Conservation (phyloP, 2,329 filamentous ascomycete species). For the Aquanectria penicillioides region DNA sequence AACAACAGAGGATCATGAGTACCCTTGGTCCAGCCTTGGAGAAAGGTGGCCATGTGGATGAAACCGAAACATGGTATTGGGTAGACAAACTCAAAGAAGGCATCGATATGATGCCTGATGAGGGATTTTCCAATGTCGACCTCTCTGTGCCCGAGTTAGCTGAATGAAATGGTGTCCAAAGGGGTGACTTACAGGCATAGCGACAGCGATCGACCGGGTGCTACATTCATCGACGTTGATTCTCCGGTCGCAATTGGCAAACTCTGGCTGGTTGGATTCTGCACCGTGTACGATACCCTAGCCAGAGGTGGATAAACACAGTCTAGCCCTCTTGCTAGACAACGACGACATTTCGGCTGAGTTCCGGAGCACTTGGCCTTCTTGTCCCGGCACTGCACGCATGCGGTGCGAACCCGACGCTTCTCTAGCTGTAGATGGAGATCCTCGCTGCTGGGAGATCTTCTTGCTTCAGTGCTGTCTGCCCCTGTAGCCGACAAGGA, state of each 20-base stretch:
- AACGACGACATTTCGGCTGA: too few relatives aligned
- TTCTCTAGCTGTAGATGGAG: background rate
- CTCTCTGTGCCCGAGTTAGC: background rate
- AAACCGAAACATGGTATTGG: slow-evolving; percentile 24
- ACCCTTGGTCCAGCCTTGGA: slow-evolving; percentile 24
- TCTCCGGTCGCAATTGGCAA: too few relatives aligned
- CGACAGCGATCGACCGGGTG: too few relatives aligned
- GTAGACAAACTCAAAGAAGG: slow-evolving; percentile 25
- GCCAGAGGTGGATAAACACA: too few relatives aligned
- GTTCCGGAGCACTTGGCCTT: too few relatives aligned
- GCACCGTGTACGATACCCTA: too few relatives aligned
- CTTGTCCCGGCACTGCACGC: too few relatives aligned
- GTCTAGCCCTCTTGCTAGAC: too few relatives aligned
- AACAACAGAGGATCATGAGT: slow-evolving; percentile 17
- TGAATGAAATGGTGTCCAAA: background rate
- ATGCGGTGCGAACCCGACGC: too few relatives aligned
- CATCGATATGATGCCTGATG: slow-evolving; percentile 24
- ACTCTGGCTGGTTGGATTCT: too few relatives aligned
- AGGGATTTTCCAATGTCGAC: slow-evolving; percentile 5
- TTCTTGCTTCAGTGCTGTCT: background rate
- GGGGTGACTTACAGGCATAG: background rate
- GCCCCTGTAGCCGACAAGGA: background rate
- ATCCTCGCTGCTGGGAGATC: background rate
- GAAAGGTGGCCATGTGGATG: slow-evolving; percentile 21
- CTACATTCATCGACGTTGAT: too few relatives aligned